Conservation (phyloP, 2,329 filamentous ascomycete species). For the Trichophyton verrucosum region DNA sequence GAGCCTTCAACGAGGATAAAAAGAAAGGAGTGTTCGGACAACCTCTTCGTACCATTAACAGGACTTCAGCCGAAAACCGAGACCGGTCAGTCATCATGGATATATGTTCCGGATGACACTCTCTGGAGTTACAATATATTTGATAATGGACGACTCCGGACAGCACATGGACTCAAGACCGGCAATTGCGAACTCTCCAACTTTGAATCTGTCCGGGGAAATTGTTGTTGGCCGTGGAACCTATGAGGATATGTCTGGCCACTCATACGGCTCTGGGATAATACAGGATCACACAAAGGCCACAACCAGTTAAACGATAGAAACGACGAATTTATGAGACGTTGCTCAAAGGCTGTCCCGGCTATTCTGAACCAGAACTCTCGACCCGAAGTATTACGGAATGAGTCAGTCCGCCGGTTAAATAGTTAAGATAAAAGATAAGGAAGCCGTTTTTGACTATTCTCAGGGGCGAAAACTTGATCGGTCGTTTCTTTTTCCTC, state of each 20-base stretch:
- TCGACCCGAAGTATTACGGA: not conserved
- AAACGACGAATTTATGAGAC: not conserved
- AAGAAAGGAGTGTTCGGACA: not conserved
- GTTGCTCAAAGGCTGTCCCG: not conserved
- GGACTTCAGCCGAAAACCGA: constrained; percentile 12
- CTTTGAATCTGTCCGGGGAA: not conserved
- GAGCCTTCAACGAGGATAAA: not conserved
- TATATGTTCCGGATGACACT: not conserved
- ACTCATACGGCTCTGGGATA: not conserved
- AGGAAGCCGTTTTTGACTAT: not conserved
- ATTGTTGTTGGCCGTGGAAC: not conserved
- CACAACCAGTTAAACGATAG: not conserved
- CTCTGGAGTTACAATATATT: not conserved
- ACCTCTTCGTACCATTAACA: constrained; percentile 10
- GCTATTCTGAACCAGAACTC: not conserved
- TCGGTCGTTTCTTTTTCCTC: not conserved
- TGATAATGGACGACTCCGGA: not conserved
- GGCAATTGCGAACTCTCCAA: not conserved
- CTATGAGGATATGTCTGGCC: not conserved
- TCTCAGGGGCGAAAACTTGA: not conserved
- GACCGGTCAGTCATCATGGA: not conserved
- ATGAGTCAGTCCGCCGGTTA: not conserved
- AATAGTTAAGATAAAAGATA: not conserved
- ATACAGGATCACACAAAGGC: not conserved
- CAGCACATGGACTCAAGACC: not conserved